Base-by-base conservation (phyloP, 192 early-diverging fungal species). In the Obelidium mucronatum region DNA sequence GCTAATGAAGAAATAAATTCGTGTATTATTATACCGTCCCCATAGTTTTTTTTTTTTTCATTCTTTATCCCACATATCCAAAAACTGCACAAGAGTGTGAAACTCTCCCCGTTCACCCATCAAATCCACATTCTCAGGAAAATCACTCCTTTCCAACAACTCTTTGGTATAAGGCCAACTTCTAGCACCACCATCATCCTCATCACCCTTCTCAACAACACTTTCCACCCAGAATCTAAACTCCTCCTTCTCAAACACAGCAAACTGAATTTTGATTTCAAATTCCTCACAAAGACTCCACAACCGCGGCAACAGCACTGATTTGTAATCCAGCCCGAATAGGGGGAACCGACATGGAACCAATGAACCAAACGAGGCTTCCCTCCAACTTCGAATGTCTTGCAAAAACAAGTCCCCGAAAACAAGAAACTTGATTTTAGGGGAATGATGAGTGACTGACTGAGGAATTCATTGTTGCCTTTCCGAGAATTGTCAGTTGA, bases 21-120 rank as follows among this genome's bases (percentile, higher is more conserved):
- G n/a, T n/a, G n/a, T n/a, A n/a, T n/a, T n/a, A n/a, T n/a, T n/a
- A n/a, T n/a, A n/a, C n/a, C n/a, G n/a, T n/a, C n/a, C n/a, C n/a
- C n/a, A n/a, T n/a, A n/a, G n/a, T n/a, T n/a, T 48, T 48, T 15
- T 48, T 48, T 59, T 11, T 31, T 65, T 15, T 36, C 22, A 30
- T 37, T 65, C 63, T 24, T 34, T 22, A 30, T 67, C 66, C 66
- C 66, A 67, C 66, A 67, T 72, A 36, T 72, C 56, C 69, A 35
- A n/a, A 72, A 72, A 72, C 53, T 17, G 8, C 1, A 91, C 89
- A 87, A 90, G 89, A 2, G 90, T 91, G 53, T 92, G 91, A 58
- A 90, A 91, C 73, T 92, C 91, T 13, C 91, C 91, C 39, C 79
- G 82, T 69, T 92, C 91, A 19, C 91, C 91, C 34, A 85, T 85